phyloP scores from a whole-genome alignment of 305 asterid genomes.

The Fraxinus sp. region DNA sequence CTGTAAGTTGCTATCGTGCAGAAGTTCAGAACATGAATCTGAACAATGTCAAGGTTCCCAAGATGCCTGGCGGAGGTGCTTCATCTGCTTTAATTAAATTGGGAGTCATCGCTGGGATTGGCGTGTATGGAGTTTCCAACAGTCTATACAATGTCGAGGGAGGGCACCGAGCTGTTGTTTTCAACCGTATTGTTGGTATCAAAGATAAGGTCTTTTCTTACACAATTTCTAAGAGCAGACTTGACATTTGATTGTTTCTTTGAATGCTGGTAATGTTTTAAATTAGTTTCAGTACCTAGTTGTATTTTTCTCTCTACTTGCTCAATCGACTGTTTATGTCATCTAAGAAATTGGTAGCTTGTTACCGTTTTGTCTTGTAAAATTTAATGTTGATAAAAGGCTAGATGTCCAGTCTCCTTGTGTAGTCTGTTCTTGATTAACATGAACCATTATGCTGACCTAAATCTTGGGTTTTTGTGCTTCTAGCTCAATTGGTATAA shows the following conservation, averaged over 20 bases:
- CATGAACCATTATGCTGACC: neutral
- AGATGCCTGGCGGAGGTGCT: conserved; percentile 81
- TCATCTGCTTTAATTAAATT: conserved; percentile 14
- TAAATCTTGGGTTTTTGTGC: neutral
- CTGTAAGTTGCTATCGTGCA: conserved; percentile 26
- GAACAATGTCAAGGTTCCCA: conserved; percentile 70
- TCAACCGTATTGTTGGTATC: neutral
- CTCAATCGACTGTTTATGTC: conserved; percentile 1
- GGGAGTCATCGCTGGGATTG: neutral
- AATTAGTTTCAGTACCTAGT: neutral
- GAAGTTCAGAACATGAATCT: conserved; percentile 59
- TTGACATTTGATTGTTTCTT: neutral
- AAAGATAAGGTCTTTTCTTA: neutral
- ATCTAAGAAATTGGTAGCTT: neutral
- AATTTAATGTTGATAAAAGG: neutral
- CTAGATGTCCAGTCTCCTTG: neutral
- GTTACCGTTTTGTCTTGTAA: neutral
- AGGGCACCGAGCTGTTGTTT: conserved; percentile 91
- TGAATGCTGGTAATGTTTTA: conserved; percentile 4
- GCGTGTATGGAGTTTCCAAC: conserved; percentile 27
- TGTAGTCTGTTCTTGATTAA: neutral
- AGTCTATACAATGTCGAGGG: conserved; percentile 98
- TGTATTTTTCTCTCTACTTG: conserved; percentile 1
- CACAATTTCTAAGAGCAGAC: conserved; percentile 2
- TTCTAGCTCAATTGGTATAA: neutral